Percentiles rank a stretch among this genome's conserved stretches.
These are phyloP conservation scores for Curvularia sp. DNA, from an alignment of 2,329 filamentous ascomycete genomes.

Conservation along the genomic window DNA sequence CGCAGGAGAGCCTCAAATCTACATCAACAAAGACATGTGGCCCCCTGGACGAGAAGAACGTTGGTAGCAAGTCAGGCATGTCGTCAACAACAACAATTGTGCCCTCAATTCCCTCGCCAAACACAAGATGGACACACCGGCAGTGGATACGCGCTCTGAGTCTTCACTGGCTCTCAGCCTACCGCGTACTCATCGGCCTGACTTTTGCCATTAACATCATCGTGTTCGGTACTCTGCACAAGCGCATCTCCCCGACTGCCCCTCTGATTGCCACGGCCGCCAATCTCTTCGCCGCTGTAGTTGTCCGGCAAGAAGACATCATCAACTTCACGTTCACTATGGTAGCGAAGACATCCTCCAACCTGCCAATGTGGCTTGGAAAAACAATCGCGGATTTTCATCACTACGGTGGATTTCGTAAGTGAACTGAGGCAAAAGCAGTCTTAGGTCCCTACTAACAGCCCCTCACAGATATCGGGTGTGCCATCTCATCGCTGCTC, in stretches of 20 bases:
- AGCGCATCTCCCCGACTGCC: neutral
- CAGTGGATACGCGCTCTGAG: constrained; percentile 8
- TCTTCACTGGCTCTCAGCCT: constrained; percentile 29
- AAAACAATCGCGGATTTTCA: constrained; percentile 38
- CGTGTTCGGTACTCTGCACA: neutral
- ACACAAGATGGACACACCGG: neutral
- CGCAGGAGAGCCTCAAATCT: neutral
- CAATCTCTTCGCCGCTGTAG: constrained; percentile 44
- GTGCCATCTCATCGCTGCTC: constrained; percentile 37
- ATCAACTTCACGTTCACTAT: constrained; percentile 40
- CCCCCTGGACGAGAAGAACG: neutral
- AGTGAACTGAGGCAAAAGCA: too few relatives aligned
- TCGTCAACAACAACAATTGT: neutral
- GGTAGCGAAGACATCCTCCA: constrained; percentile 38
- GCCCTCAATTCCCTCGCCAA: neutral
- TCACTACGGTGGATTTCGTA: constrained; percentile 43
- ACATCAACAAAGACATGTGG: neutral
- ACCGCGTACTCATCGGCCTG: constrained; percentile 23
- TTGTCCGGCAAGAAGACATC: constrained; percentile 45
- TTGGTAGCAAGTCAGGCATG: neutral
- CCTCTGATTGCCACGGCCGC: constrained; percentile 40
- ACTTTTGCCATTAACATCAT: constrained; percentile 20
- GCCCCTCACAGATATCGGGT: constrained; percentile 31
- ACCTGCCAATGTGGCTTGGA: constrained; percentile 34
- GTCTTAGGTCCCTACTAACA: too few relatives aligned